Evolutionary conservation across 2,329 filamentous ascomycete genomes (phyloP), one percentile per base, ranked within the genome.

Genomic region (Anthostomella pinea): DNA sequence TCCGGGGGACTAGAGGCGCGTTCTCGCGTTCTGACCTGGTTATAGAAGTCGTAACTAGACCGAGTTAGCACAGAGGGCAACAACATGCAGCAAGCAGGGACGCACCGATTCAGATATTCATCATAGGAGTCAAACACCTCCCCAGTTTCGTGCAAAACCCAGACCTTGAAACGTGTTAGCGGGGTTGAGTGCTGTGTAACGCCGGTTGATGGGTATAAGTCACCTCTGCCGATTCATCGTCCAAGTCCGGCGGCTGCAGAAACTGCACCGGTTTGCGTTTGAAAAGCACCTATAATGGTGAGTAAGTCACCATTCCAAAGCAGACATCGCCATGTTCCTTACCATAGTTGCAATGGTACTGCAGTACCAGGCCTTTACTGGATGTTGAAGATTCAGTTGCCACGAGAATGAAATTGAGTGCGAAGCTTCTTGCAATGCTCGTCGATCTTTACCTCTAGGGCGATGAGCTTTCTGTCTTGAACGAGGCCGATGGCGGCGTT

Each of bases 221-320:
- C 74, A 91, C 90, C 77, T 97, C 89, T 52, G 79, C 75, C 55
- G 86, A 81, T 49, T 95, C 87, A 70, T 93, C 82, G 51, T 89
- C 75, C 49, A 91, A 78, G 34, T 77, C 70, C 15, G 85, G 84
- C 30, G 75, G 73, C 32, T 85, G 76, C 50, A 90, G 71, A 60
- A 88, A 85, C 67, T 87, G 82, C 58, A 97, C 89, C 39, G 90
- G 90, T 68, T 97, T 97, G 56, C 93, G 81, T 71, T 97, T 97
- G 67, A 87, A 96, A 48, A 95, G 77, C 53, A 98, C 91, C 91
- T 97, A 59, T 33, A 35, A 41, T 51, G 40, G 33, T 44, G 25
- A 53, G 52, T 38, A 43, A 36, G 34, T 34, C 22, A 18, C 22
- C 26, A 42, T 21, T 39, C 30, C 35, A 30, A 38, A n/a, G 25